These are phyloP conservation scores for Rhododendron simsii DNA, from an alignment of 148 eudicot genomes.

Conservation along the genomic window DNA sequence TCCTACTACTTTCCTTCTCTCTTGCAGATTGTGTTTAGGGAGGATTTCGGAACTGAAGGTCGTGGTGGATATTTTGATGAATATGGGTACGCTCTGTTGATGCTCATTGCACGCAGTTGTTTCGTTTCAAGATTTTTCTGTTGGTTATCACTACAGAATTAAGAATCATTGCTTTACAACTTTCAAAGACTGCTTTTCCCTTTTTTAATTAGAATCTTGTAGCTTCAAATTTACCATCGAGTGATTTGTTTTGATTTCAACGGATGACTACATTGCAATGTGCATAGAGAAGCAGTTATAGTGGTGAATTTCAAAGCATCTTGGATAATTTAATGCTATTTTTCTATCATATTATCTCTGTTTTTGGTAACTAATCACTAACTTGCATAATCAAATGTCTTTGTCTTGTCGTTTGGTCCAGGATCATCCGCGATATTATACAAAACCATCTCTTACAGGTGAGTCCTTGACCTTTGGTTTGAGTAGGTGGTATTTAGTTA, in stretches of 20 bases:
- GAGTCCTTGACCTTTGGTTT: conserved; percentile 9
- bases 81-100: conserved; percentile 53
- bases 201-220: not conserved
- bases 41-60: conserved; percentile 97
- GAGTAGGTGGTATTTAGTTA: not conserved
- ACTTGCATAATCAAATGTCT: not conserved
- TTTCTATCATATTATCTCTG: not conserved
- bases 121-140: not conserved
- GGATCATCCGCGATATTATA: conserved; percentile 92
- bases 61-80: conserved; percentile 98
- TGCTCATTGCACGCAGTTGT: not conserved
- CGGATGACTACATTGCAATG: not conserved
- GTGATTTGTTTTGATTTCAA: not conserved
- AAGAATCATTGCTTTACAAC: not conserved
- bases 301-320: not conserved
- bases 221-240: not conserved
- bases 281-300: not conserved
- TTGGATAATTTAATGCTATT: not conserved
- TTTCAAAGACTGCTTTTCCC: not conserved
- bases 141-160: not conserved
- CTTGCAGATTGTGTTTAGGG: conserved; percentile 90
- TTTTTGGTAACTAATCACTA: not conserved
- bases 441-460: conserved; percentile 98
- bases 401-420: conserved; percentile 26
- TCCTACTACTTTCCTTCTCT: not conserved